phyloP scores from a whole-genome alignment of 805 yeast species.

The Trichomonascus vanleenenianus region DNA sequence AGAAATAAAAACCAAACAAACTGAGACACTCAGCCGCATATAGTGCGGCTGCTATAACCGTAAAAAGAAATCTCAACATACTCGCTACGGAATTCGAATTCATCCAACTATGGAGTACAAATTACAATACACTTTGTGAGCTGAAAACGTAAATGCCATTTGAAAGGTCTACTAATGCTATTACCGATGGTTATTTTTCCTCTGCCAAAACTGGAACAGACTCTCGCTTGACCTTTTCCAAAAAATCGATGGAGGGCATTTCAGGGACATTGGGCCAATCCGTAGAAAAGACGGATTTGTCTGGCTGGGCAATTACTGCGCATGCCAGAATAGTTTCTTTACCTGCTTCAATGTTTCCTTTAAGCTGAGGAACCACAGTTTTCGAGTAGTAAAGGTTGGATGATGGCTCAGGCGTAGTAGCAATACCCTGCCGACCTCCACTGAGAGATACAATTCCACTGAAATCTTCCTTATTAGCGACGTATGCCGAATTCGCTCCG shows the following conservation, averaged over 20 bases:
- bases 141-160: no score
- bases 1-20: no score
- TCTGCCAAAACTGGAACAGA: slow-evolving; percentile 5
- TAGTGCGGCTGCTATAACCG: no score
- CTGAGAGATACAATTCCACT: slow-evolving; percentile 9
- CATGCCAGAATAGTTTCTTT: slow-evolving; percentile 4
- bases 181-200: background rate
- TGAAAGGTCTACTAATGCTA: no score
- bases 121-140: no score
- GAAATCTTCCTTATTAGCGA: slow-evolving; percentile 8
- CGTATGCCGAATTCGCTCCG: background rate
- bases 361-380: slow-evolving; percentile 13
- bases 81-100: no score
- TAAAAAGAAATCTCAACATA: no score
- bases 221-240: slow-evolving; percentile 2
- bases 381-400: slow-evolving; percentile 9
- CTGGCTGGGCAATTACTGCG: slow-evolving; percentile 10
- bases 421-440: slow-evolving; percentile 2
- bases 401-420: slow-evolving; percentile 10
- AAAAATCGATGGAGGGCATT: slow-evolving; percentile 2
- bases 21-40: no score
- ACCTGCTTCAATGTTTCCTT: slow-evolving; percentile 7
- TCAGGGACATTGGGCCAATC: slow-evolving; percentile 6
- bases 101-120: no score
- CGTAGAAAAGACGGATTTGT: background rate